A percentile compares a stretch with the other conserved stretches of the same genome.
phyloP scores from a whole-genome alignment of 331 rosid species.

The Telfairia occidentalis region DNA sequence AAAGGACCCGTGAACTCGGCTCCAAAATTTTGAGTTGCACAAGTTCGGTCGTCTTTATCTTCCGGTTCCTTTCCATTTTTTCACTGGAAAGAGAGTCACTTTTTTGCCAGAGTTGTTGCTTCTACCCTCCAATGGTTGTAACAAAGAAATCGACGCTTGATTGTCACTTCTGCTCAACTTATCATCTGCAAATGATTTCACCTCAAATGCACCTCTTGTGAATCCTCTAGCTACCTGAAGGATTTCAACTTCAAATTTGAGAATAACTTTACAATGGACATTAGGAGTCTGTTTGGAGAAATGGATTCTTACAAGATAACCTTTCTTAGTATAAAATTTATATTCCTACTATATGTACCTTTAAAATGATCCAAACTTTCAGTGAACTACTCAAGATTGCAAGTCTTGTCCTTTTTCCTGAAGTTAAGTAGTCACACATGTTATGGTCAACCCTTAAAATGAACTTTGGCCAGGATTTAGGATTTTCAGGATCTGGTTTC shows the following conservation, averaged over 20 bases:
- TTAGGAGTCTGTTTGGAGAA: not conserved
- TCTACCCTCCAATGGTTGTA: constrained; percentile 42
- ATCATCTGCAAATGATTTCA: constrained; percentile 53
- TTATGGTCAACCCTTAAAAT: constrained; percentile 68
- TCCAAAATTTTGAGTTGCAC: not conserved
- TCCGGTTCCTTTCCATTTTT: constrained; percentile 51
- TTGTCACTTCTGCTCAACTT: constrained; percentile 36
- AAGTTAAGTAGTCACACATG: constrained; percentile 75
- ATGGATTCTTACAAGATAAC: not conserved
- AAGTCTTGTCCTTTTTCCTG: constrained; percentile 73
- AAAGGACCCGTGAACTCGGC: not conserved
- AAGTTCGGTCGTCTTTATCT: constrained; percentile 20
- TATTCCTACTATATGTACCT: constrained; percentile 34
- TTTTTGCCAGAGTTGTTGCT: constrained; percentile 31
- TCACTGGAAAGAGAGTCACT: constrained; percentile 54
- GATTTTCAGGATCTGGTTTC: constrained; percentile 59
- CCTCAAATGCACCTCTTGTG: constrained; percentile 73
- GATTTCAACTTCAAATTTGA: constrained; percentile 13
- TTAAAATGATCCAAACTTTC: constrained; percentile 83
- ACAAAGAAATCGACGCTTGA: constrained; percentile 42
- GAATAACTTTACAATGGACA: not conserved
- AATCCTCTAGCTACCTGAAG: constrained; percentile 87
- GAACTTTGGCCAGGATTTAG: constrained; percentile 86
- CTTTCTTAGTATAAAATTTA: not conserved
- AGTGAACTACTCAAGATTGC: constrained; percentile 86